These are phyloP conservation scores for Ceratobasidium sp. DNA, from an alignment of 1,284 basidiomycete species.

Conservation along the genomic window DNA sequence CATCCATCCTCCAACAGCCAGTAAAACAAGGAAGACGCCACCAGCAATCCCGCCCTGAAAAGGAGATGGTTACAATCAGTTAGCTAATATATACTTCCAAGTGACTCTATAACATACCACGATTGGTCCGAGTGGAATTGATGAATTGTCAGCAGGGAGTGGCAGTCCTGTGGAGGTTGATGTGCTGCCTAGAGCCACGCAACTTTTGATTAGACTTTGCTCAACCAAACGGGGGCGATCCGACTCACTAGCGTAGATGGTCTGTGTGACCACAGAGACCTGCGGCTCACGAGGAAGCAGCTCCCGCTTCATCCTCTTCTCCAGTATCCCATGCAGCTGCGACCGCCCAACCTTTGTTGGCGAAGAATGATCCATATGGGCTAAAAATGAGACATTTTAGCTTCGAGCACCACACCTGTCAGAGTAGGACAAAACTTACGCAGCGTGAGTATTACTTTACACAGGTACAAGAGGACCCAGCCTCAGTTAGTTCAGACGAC, in stretches of 20 bases:
- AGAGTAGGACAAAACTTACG: background rate
- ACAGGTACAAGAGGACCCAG: conserved; percentile 37
- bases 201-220: background rate
- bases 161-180: conserved; percentile 8
- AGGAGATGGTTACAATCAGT: background rate
- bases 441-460: conserved; percentile 13
- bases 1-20: conserved; percentile 30
- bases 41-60: conserved; percentile 25
- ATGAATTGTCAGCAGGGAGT: background rate
- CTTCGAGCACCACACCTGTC: background rate
- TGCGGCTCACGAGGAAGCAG: conserved; percentile 29
- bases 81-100: background rate
- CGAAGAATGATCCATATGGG: background rate
- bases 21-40: conserved; percentile 25
- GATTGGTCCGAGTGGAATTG: conserved; percentile 15
- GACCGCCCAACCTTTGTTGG: conserved; percentile 27
- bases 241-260: conserved; percentile 27
- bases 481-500: background rate
- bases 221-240: background rate
- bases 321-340: conserved; percentile 1
- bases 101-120: conserved; percentile 18
- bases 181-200: conserved; percentile 15
- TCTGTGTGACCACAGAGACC: conserved; percentile 35
- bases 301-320: conserved; percentile 29
- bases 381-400: background rate